Base-by-base conservation (phyloP, 2,329 filamentous ascomycete species). In the Tolypocladium amazonense region DNA sequence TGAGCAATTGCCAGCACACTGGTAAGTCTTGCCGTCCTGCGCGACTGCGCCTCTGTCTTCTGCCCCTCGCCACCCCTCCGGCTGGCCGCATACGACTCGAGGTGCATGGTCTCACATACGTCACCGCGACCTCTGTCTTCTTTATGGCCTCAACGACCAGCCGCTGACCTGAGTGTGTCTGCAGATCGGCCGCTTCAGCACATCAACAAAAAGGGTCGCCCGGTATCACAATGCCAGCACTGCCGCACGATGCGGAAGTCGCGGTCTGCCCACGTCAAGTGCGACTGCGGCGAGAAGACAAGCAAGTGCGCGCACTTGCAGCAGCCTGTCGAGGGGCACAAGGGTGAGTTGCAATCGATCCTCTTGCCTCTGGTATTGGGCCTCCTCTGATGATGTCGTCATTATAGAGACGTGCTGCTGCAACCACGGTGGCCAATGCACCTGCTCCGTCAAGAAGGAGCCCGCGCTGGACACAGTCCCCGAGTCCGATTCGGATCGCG, bases 161-260 rank as follows among this genome's bases (percentile, higher is more conserved):
- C 60, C 65, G 62, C 68, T 72, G 63, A 71, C 65, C 59, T 12
- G 58, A 41, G 52, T 23, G 50, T 57, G 58, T 23, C 56, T 37
- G 58, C 69, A 96, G 94, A 97, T 75, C 90, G 93, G 67, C 90
- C 90, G 65, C 84, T 97, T 65, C 88, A 90, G 71, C 91, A 96
- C 74, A 96, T 97, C 79, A 95, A 95, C 76, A 96, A 96, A 76
- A 97, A 97, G 80, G 93, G 93, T 71, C 89, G 93, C 64, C 94
- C 94, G 63, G 92, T 97, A 68, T 96, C 94, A 69, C 94, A 99
- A 87, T 99, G 94, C 77, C 85, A 91, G 67, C 94, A 99, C 78
- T 99, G 94, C 78, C 93, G 94, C 74, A 86, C 89, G 66, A 88
- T 96, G 81, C 92, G 94, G 79, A 97, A 97, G 82, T 93, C 91